Base-by-base conservation (phyloP, 1,284 basidiomycete genomes). In the Coriolopsis trogii region DNA sequence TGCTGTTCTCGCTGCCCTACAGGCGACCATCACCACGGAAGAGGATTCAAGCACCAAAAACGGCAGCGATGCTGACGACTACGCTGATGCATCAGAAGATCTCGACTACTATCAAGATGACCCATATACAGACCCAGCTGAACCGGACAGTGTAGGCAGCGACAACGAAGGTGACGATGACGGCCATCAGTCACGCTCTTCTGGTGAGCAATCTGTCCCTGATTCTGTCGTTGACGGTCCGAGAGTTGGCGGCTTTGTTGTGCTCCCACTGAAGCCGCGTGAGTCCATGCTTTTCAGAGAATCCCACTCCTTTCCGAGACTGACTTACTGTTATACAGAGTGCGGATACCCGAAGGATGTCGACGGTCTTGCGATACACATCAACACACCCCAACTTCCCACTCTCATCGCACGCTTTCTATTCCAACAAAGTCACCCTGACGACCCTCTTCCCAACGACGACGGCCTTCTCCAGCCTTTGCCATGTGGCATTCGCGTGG, bases 351-450 rank as follows among this genome's bases (percentile, higher is more conserved):
- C 25, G 3, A 4, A 13, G 13, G 10, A 12, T 0, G 20, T 24
- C 0, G 41, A 43, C 6, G 41, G 1, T 1, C 31, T 34, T 1
- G 30, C 20, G 6, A 7, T 15, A 4, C 20, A 23, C 20, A 34
- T 43, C 12, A 23, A 33, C 15, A 18, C 31, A 1, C 29, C 26
- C 25, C 6, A 15, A 0, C 13, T 39, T 8, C 39, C 21, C 6
- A 3, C 16, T 4, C 34, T 56, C 9, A 33, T 60, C 28, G 29
- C 31, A 9, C 48, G 49, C 16, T 60, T 60, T 29, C 40, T 58
- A 9, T 51, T 46, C 36, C 37, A 54, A 23, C 53, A 56, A 36
- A 7, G 36, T 20, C 13, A 53, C 16, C 41, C 50, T 10, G 47
- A 55, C 18, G 24, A 10, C 3, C 29, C 37, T 13, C 20, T 41